Evolutionary conservation across 1,139 yeast genomes (phyloP).

Genomic region (Blastobotrys malaysiensis): DNA sequence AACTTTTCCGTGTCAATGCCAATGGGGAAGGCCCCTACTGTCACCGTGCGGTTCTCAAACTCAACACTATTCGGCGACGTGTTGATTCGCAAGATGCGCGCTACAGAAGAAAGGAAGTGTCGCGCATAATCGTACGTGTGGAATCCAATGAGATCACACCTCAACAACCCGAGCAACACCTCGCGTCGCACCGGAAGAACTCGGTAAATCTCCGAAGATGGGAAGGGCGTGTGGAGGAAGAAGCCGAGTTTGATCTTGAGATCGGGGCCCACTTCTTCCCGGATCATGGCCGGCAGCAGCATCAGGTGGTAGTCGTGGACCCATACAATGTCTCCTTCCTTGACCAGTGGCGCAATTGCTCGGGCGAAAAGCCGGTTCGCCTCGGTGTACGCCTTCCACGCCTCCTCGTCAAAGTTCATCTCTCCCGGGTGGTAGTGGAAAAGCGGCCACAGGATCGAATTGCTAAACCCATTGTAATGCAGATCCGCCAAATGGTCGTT

Average conservation of each 20-base stretch:
- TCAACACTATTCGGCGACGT: slow-evolving; percentile 91
- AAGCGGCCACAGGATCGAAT: slow-evolving; percentile 91
- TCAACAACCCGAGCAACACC: slow-evolving; percentile 82
- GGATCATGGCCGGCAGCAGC: slow-evolving; percentile 87
- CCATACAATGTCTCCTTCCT: slow-evolving; percentile 90
- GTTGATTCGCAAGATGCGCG: slow-evolving; percentile 72
- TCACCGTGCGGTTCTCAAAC: slow-evolving; percentile 68
- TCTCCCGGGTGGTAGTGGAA: slow-evolving; percentile 99
- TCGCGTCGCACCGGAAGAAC: slow-evolving; percentile 94
- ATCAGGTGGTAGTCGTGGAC: slow-evolving; percentile 96
- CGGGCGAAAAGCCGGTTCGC: slow-evolving; percentile 83
- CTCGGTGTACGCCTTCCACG: slow-evolving; percentile 97
- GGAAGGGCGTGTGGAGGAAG: slow-evolving; percentile 97
- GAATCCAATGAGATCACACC: slow-evolving; percentile 94
- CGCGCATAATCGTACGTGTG: slow-evolving; percentile 99
- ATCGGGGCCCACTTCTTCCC: slow-evolving; percentile 51
- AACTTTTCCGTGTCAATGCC: slow-evolving; percentile 96
- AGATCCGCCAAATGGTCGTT: slow-evolving; percentile 87
- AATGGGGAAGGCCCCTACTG: slow-evolving; percentile 95
- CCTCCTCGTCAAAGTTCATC: slow-evolving; percentile 94
- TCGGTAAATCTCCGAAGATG: slow-evolving; percentile 91
- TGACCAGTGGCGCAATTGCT: slow-evolving; percentile 62
- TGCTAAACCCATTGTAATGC: slow-evolving; percentile 94
- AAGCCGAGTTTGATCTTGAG: slow-evolving; percentile 77
- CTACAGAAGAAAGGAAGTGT: slow-evolving; percentile 89